These are phyloP conservation scores for Aspergillus conjunctus DNA, from an alignment of 495 filamentous ascomycete species.

Conservation along the genomic window DNA sequence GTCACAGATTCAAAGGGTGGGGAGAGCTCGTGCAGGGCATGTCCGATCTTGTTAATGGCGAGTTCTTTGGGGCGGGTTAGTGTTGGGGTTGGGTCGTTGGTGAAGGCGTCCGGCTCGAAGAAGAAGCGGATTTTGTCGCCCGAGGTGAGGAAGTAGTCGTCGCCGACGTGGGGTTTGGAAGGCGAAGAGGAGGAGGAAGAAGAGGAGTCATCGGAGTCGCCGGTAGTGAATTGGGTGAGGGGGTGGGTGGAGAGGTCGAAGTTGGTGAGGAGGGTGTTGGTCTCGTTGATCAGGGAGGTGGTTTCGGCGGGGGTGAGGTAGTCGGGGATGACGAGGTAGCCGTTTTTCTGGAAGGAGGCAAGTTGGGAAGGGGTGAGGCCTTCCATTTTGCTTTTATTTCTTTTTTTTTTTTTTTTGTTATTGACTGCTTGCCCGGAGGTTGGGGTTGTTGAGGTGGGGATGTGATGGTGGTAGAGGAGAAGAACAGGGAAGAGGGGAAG, in stretches of 20 bases:
- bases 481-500: not conserved
- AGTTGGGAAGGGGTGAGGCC: slow-evolving; percentile 76
- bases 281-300: slow-evolving; percentile 69
- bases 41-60: slow-evolving; percentile 96
- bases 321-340: slow-evolving; percentile 85
- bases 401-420: not conserved
- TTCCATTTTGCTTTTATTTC: slow-evolving; percentile 27
- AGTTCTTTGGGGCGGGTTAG: slow-evolving; percentile 74
- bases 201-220: slow-evolving; percentile 48
- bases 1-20: slow-evolving; percentile 68
- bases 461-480: not conserved
- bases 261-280: slow-evolving; percentile 67
- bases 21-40: slow-evolving; percentile 78
- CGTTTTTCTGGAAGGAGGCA: slow-evolving; percentile 71
- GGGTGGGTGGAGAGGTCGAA: slow-evolving; percentile 82
- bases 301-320: slow-evolving; percentile 69
- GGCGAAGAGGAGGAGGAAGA: slow-evolving; percentile 24
- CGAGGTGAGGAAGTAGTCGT: slow-evolving; percentile 88
- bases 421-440: not conserved
- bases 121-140: slow-evolving; percentile 95
- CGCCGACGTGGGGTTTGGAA: slow-evolving; percentile 69
- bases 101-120: slow-evolving; percentile 79
- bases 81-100: slow-evolving; percentile 38
- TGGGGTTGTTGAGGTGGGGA: not conserved
- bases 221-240: slow-evolving; percentile 89